These are phyloP conservation scores for Stentor roeselii DNA, from an alignment of 73 alveolate genomes.

Conservation along the genomic window DNA sequence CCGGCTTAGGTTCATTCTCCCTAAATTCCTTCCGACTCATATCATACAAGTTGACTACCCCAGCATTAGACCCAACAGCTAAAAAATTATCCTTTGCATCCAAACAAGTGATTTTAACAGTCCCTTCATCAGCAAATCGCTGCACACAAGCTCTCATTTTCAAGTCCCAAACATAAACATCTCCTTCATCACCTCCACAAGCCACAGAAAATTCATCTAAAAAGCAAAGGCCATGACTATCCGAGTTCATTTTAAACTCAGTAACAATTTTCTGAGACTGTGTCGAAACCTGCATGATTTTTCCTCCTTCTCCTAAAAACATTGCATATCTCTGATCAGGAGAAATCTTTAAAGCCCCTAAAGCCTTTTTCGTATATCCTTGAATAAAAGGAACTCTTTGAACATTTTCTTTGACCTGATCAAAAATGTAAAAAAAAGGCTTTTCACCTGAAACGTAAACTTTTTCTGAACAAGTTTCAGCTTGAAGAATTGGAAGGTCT, in stretches of 20 bases:
- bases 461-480: constrained; percentile 53
- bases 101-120: constrained; percentile 70
- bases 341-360: neutral
- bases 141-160: constrained; percentile 70
- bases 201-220: constrained; percentile 55
- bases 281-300: constrained; percentile 61
- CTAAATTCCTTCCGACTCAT: constrained; percentile 37
- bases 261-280: constrained; percentile 47
- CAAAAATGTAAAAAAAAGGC: constrained; percentile 69
- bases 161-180: constrained; percentile 69
- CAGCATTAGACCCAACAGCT: constrained; percentile 78
- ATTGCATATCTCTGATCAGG: constrained; percentile 18
- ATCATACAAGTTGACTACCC: constrained; percentile 74
- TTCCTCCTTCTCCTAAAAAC: constrained; percentile 46
- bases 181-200: constrained; percentile 84
- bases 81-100: constrained; percentile 58
- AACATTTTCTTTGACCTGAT: constrained; percentile 54
- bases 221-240: constrained; percentile 58
- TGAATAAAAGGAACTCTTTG: constrained; percentile 51
- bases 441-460: constrained; percentile 69
- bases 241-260: constrained; percentile 52
- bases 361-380: constrained; percentile 31
- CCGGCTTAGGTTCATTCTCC: constrained; percentile 45
- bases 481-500: constrained; percentile 78
- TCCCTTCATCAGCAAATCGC: constrained; percentile 76